phyloP scores from a whole-genome alignment of 2,329 filamentous ascomycete genomes.

The Neonectria sp. region DNA sequence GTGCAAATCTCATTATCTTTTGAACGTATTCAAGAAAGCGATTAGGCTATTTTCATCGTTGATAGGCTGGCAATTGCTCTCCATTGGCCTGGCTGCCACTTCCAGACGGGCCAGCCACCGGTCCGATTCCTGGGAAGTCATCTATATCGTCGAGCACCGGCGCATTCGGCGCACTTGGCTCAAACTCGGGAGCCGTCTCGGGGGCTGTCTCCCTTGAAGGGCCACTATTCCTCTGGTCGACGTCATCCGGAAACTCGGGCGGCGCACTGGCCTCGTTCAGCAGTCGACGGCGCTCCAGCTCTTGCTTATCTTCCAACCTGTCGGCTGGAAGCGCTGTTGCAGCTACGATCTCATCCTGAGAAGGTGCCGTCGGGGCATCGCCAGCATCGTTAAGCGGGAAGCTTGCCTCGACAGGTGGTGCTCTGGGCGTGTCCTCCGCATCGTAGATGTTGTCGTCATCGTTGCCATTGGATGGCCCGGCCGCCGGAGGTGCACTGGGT shows the following conservation, averaged over 20 bases:
- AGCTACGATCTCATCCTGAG: constrained; percentile 59
- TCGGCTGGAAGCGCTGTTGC: constrained; percentile 50
- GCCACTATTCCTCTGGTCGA: constrained; percentile 54
- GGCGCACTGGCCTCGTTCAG: constrained; percentile 76
- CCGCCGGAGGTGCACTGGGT: constrained; percentile 78
- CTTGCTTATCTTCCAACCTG: constrained; percentile 80
- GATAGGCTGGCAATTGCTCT: constrained; percentile 59
- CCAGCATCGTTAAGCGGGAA: constrained; percentile 34
- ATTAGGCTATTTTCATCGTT: constrained; percentile 50
- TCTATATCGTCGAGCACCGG: constrained; percentile 71
- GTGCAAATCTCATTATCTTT: constrained; percentile 12
- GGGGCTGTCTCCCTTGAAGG: constrained; percentile 50
- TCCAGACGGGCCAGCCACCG: constrained; percentile 44
- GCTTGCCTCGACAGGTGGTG: constrained; percentile 29
- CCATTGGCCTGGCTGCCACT: constrained; percentile 33
- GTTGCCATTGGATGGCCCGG: constrained; percentile 46
- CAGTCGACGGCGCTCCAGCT: constrained; percentile 78
- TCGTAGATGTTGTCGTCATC: constrained; percentile 68
- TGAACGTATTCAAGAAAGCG: constrained; percentile 24
- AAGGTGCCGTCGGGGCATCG: constrained; percentile 60
- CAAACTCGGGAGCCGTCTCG: constrained; percentile 44
- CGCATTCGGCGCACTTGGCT: constrained; percentile 64
- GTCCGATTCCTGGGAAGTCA: constrained; percentile 57
- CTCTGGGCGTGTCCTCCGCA: constrained; percentile 57
- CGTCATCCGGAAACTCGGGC: constrained; percentile 69